Conservation (phyloP, 2,329 filamentous ascomycete species). For the Calycina herbarum region DNA sequence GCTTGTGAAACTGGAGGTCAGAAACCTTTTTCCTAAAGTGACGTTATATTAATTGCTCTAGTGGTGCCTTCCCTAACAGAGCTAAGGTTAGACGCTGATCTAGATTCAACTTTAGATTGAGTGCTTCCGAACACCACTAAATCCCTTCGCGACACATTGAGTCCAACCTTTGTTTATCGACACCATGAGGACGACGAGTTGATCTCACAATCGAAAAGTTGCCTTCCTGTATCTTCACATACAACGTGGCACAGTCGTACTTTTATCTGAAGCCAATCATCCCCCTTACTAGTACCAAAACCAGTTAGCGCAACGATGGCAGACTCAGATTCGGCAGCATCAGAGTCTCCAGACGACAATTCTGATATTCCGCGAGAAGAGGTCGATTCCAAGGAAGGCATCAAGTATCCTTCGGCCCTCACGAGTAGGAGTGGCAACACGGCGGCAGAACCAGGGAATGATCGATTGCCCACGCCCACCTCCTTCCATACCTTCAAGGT, state of each 20-base stretch:
- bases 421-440: conserved; percentile 5
- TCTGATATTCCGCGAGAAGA: not conserved
- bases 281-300: conserved; percentile 6
- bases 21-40: too few relatives aligned
- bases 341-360: not conserved
- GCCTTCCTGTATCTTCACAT: not conserved
- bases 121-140: conserved; percentile 5
- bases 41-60: not conserved
- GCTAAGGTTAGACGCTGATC: conserved; percentile 3
- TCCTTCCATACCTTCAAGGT: conserved; percentile 36
- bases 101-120: conserved; percentile 1
- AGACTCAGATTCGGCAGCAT: conserved; percentile 4
- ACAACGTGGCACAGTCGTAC: conserved; percentile 5
- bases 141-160: not conserved
- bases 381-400: not conserved
- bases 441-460: conserved; percentile 1
- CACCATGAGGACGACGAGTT: not conserved
- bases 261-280: conserved; percentile 7
- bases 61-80: not conserved
- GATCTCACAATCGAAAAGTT: not conserved
- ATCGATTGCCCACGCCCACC: conserved; percentile 31
- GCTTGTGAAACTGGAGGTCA: too few relatives aligned
- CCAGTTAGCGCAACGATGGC: conserved; percentile 9
- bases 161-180: not conserved
- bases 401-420: conserved; percentile 5